phyloP scores from a whole-genome alignment of 2,329 filamentous ascomycete genomes.

The Exserohilum turcica region DNA sequence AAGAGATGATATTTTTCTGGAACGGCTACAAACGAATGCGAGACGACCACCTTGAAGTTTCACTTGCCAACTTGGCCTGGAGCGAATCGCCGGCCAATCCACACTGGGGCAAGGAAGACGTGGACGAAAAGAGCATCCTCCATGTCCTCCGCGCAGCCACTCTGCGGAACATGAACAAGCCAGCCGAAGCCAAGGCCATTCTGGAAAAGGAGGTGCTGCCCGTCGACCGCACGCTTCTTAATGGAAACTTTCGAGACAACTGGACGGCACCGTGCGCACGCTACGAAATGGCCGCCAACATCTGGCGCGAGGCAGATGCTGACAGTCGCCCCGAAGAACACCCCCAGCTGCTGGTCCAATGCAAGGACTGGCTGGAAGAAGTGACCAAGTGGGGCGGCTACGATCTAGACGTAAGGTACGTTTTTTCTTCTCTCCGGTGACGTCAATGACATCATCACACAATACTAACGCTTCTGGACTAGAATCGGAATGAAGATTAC shows the following conservation, averaged over 20 bases:
- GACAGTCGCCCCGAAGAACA: constrained; percentile 45
- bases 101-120: constrained; percentile 57
- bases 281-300: constrained; percentile 83
- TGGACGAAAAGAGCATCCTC: constrained; percentile 68
- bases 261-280: constrained; percentile 75
- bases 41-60: constrained; percentile 65
- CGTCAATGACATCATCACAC: not conserved
- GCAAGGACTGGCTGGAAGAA: constrained; percentile 68
- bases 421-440: not conserved
- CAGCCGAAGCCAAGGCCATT: constrained; percentile 67
- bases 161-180: constrained; percentile 65
- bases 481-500: constrained; percentile 73
- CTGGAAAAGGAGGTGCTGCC: constrained; percentile 67
- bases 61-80: constrained; percentile 69
- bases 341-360: constrained; percentile 61
- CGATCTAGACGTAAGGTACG: constrained; percentile 70
- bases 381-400: constrained; percentile 73
- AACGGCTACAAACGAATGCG: constrained; percentile 85
- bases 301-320: constrained; percentile 70
- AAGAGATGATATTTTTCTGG: constrained; percentile 96
- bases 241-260: constrained; percentile 67
- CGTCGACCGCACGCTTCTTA: constrained; percentile 61
- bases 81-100: constrained; percentile 60
- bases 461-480: constrained; percentile 7
- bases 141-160: constrained; percentile 70